These are phyloP conservation scores for Fragilaria crotonensis DNA, from an alignment of 108 stramenopile genomes.

Conservation along the genomic window DNA sequence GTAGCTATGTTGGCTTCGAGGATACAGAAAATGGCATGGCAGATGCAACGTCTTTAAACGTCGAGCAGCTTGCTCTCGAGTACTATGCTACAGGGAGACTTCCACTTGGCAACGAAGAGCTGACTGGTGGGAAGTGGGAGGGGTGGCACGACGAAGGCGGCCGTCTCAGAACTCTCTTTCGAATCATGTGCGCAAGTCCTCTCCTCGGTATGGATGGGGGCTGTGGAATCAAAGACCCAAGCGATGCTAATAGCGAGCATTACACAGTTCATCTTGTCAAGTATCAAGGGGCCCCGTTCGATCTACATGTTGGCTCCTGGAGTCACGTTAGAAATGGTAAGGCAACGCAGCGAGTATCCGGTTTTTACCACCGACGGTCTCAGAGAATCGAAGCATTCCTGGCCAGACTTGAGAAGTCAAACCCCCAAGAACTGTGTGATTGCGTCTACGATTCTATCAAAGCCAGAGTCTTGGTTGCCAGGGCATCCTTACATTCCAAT, in stretches of 20 bases:
- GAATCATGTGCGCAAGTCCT: conserved; percentile 44
- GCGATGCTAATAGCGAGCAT: conserved; percentile 1
- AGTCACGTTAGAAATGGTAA: background rate
- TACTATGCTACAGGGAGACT: conserved; percentile 59
- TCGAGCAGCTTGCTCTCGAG: conserved; percentile 78
- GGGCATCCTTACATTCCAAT: conserved; percentile 29
- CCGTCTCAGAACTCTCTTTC: conserved; percentile 59
- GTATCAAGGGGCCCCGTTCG: conserved; percentile 76
- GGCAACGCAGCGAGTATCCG: conserved; percentile 1
- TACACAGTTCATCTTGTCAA: conserved; percentile 57
- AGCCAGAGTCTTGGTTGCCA: conserved; percentile 16
- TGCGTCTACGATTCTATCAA: conserved; percentile 39
- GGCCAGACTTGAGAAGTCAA: conserved; percentile 20
- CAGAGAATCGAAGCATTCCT: conserved; percentile 44
- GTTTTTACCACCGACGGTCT: conserved; percentile 55
- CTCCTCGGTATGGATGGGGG: conserved; percentile 39
- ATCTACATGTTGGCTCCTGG: conserved; percentile 64
- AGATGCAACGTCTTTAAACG: conserved; percentile 49
- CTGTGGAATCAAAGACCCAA: background rate
- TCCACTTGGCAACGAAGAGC: conserved; percentile 22
- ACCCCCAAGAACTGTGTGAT: conserved; percentile 35
- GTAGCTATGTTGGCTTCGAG: conserved; percentile 71
- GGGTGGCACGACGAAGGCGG: conserved; percentile 85
- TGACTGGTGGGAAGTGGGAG: conserved; percentile 41
- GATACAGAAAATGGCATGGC: conserved; percentile 21